These are phyloP conservation scores for Phialophora tarda DNA, from an alignment of 2,329 filamentous ascomycete species.

Conservation along the genomic window DNA sequence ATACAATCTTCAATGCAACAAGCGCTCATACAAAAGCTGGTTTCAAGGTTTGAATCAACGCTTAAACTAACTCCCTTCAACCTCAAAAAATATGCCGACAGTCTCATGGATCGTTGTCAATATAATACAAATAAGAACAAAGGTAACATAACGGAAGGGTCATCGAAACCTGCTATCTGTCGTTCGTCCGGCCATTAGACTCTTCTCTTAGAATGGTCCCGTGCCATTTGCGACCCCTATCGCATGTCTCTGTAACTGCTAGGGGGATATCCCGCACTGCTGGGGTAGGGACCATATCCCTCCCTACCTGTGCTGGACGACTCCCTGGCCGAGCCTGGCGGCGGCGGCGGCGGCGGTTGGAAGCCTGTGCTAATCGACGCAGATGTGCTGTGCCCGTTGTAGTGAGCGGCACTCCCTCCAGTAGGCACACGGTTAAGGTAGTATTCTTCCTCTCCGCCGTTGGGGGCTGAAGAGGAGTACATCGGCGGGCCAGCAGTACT, in stretches of 20 bases:
- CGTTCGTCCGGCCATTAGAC: background rate
- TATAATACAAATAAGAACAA: conserved; percentile 12
- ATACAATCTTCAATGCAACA: background rate
- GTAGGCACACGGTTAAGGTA: conserved; percentile 30
- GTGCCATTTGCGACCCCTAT: conserved; percentile 1
- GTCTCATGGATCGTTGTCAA: conserved; percentile 14
- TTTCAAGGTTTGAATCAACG: background rate
- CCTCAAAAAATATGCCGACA: background rate
- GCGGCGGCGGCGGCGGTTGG: conserved; percentile 23
- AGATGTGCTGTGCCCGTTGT: conserved; percentile 21
- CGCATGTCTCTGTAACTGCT: conserved; percentile 32
- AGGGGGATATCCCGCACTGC: conserved; percentile 30
- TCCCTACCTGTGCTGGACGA: conserved; percentile 21
- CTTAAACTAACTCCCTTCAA: background rate
- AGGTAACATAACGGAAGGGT: background rate
- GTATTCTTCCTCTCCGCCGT: conserved; percentile 33
- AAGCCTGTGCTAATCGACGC: conserved; percentile 33
- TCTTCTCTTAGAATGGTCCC: background rate
- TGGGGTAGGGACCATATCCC: conserved; percentile 27
- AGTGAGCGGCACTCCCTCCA: conserved; percentile 7
- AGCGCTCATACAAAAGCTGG: background rate
- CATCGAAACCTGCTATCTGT: background rate
- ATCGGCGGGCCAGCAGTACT: background rate
- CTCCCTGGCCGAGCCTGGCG: conserved; percentile 14
- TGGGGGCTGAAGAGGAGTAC: conserved; percentile 11